Evolutionary conservation across 768 basidiomycete genomes (phyloP).

Genomic region (Pleurotus platypus): DNA sequence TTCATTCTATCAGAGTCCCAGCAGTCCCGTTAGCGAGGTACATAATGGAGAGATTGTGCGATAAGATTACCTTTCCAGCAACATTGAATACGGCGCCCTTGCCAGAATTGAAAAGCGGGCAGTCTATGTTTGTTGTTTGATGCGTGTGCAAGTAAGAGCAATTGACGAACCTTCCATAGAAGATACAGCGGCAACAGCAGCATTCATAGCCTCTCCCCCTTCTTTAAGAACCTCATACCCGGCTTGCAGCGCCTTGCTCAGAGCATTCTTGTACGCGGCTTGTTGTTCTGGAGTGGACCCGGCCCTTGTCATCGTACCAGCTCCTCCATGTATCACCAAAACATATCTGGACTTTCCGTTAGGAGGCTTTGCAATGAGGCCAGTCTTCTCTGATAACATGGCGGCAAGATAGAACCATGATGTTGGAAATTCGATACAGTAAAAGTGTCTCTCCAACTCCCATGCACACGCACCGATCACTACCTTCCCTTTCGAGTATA

Average conservation of each 20-base stretch:
- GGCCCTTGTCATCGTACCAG: slow-evolving; percentile 62
- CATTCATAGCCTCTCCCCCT: slow-evolving; percentile 83
- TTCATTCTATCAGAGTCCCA: slow-evolving; percentile 53
- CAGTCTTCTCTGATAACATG: neutral
- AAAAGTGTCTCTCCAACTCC: too few relatives aligned
- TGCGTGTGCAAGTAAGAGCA: neutral
- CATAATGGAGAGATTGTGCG: slow-evolving; percentile 7
- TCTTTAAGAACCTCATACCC: slow-evolving; percentile 60
- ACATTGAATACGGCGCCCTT: slow-evolving; percentile 83
- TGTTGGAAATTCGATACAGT: too few relatives aligned
- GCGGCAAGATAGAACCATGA: neutral
- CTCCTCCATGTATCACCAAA: slow-evolving; percentile 79
- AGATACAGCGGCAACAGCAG: slow-evolving; percentile 70
- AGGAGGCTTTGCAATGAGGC: neutral
- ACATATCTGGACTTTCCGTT: slow-evolving; percentile 21
- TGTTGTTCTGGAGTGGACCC: slow-evolving; percentile 59
- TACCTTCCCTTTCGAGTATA: neutral
- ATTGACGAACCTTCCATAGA: slow-evolving; percentile 60
- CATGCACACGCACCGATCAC: too few relatives aligned
- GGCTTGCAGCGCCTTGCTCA: slow-evolving; percentile 52
- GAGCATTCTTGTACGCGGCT: slow-evolving; percentile 50
- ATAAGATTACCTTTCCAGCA: slow-evolving; percentile 59
- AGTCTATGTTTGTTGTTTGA: slow-evolving; percentile 39
- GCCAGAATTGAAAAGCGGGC: slow-evolving; percentile 73
- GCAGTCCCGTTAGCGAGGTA: neutral